Percentiles rank a stretch among this genome's conserved stretches.
Evolutionary conservation across 352 stramenopile genomes (phyloP).

Genomic region (Globisporangium iwayamae): DNA sequence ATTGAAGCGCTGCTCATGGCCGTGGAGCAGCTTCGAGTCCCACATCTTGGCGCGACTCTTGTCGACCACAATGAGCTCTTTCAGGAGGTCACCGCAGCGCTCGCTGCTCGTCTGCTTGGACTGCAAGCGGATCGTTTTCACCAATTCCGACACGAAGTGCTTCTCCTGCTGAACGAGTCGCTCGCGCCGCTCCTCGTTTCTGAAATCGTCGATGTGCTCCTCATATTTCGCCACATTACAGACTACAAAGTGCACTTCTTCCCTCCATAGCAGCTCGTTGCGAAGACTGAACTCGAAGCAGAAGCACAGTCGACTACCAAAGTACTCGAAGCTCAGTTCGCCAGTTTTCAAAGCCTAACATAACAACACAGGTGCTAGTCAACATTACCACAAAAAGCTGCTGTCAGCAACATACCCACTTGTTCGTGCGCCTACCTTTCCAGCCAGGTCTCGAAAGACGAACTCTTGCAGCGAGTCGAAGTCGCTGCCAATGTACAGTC

Average conservation of each 20-base stretch:
- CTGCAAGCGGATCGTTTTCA: constrained; percentile 73
- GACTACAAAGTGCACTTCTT: constrained; percentile 18
- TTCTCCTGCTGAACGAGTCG: constrained; percentile 50
- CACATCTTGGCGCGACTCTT: constrained; percentile 49
- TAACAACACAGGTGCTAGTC: not conserved
- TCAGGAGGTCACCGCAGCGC: constrained; percentile 43
- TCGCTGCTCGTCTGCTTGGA: constrained; percentile 56
- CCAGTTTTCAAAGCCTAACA: constrained; percentile 28
- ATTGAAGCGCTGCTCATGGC: constrained; percentile 63
- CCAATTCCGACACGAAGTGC: constrained; percentile 65
- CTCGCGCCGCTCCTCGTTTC: constrained; percentile 50
- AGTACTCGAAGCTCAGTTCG: constrained; percentile 50
- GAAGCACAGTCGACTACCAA: constrained; percentile 52
- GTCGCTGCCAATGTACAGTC: constrained; percentile 51
- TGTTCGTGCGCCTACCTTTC: constrained; percentile 27
- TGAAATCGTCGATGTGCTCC: constrained; percentile 60
- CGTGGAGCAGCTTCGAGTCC: constrained; percentile 69
- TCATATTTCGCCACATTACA: constrained; percentile 25
- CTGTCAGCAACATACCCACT: not conserved
- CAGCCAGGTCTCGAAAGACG: constrained; percentile 33
- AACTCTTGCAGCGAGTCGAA: constrained; percentile 55
- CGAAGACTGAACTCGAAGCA: constrained; percentile 45
- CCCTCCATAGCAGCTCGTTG: constrained; percentile 10
- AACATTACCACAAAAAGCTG: not conserved
- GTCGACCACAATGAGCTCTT: constrained; percentile 66